phyloP scores from a whole-genome alignment of 208 protist genomes.

The Trypanosoma boissoni region DNA sequence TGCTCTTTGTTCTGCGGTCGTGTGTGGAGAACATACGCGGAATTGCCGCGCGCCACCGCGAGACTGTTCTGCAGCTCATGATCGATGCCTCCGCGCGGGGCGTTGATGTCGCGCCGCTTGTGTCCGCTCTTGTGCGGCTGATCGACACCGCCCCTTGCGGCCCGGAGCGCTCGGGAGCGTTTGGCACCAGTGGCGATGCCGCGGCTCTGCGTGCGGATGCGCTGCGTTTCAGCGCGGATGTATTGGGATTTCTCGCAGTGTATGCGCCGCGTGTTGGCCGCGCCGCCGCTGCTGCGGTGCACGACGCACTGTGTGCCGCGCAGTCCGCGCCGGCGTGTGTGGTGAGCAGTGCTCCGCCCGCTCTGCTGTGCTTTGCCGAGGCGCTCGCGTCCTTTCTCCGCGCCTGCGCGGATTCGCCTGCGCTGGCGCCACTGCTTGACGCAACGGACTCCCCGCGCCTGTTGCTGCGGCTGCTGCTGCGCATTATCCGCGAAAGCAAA shows the following conservation, averaged over 20 bases:
- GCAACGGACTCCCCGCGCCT: too few relatives aligned
- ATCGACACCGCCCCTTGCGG: too few relatives aligned
- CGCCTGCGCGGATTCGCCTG: too few relatives aligned
- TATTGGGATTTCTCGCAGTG: conserved; percentile 2
- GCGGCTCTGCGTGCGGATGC: too few relatives aligned
- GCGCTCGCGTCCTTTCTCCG: too few relatives aligned
- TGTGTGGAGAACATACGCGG: conserved; percentile 35
- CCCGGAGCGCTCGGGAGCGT: too few relatives aligned
- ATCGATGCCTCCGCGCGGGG: neutral
- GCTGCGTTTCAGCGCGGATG: too few relatives aligned
- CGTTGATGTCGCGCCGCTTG: neutral
- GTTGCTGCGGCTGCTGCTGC: too few relatives aligned
- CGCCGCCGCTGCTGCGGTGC: neutral
- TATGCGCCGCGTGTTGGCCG: neutral
- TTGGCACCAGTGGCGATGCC: too few relatives aligned
- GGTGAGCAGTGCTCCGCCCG: neutral
- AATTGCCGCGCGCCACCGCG: conserved; percentile 32
- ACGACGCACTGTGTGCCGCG: neutral
- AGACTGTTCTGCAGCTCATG: neutral
- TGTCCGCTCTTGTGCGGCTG: neutral
- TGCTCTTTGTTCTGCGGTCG: conserved; percentile 31
- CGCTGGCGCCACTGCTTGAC: too few relatives aligned
- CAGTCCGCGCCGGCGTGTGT: neutral
- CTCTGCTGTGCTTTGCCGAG: too few relatives aligned
- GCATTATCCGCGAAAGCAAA: too few relatives aligned